Evolutionary conservation across 1,284 basidiomycete species (phyloP).

Genomic region (Fomitopsis pinicola): DNA sequence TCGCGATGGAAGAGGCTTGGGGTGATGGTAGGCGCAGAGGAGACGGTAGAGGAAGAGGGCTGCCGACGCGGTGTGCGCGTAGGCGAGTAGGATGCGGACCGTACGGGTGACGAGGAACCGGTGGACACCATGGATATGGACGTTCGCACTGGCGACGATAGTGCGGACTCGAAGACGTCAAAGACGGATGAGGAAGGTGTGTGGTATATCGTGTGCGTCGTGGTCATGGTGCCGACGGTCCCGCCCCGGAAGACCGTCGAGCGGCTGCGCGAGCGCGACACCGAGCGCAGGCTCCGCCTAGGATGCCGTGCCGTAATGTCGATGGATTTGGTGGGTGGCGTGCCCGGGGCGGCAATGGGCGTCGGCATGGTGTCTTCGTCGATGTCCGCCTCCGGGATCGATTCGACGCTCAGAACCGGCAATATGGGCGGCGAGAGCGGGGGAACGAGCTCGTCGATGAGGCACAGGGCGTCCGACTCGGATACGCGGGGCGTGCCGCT

Average conservation of each 20-base stretch:
- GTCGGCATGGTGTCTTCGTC: conserved; percentile 12
- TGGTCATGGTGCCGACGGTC: conserved; percentile 51
- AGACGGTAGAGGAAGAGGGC: conserved; percentile 41
- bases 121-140: conserved; percentile 26
- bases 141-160: conserved; percentile 50
- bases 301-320: conserved; percentile 21
- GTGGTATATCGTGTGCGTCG: conserved; percentile 60
- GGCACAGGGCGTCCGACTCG: conserved; percentile 35
- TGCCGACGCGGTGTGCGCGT: conserved; percentile 31
- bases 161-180: conserved; percentile 44
- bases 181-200: conserved; percentile 72
- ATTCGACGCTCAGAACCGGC: conserved; percentile 6
- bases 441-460: conserved; percentile 58
- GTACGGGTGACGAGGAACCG: conserved; percentile 15
- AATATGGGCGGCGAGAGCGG: conserved; percentile 30
- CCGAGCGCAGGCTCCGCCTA: conserved; percentile 25
- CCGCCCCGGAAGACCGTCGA: conserved; percentile 40
- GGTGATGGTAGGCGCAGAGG: conserved; percentile 56
- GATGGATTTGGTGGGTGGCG: conserved; percentile 26
- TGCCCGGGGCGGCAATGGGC: conserved; percentile 17
- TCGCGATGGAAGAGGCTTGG: conserved; percentile 51
- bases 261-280: conserved; percentile 39
- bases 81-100: conserved; percentile 16
- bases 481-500: conserved; percentile 22
- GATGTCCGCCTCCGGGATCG: neutral